phyloP scores from a whole-genome alignment of 2,329 filamentous ascomycete species.

The Fusarium clavum region DNA sequence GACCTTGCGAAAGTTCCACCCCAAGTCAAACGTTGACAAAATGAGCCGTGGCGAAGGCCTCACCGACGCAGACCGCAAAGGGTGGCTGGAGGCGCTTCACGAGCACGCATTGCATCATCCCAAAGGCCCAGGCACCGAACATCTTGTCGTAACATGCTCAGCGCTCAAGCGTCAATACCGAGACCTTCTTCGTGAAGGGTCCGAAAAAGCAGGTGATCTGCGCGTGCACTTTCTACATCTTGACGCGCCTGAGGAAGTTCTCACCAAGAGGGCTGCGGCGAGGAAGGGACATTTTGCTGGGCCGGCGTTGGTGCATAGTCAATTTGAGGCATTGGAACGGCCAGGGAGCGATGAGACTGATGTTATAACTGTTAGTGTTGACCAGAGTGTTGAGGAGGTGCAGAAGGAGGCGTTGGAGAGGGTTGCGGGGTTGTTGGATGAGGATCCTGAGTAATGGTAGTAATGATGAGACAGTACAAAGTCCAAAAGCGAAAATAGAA shows the following conservation, averaged over 20 bases:
- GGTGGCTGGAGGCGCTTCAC: conserved; percentile 13
- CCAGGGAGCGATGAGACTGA: conserved; percentile 9
- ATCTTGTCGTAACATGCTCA: conserved; percentile 33
- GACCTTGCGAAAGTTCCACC: conserved; percentile 10
- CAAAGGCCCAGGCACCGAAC: conserved; percentile 24
- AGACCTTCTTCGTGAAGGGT: conserved; percentile 25
- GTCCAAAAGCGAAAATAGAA: neutral
- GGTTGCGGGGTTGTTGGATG: conserved; percentile 12
- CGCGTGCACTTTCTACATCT: conserved; percentile 29
- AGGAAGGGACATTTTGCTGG: conserved; percentile 28
- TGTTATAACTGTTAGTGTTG: conserved; percentile 22
- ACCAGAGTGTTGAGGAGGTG: conserved; percentile 19
- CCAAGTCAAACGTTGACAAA: conserved; percentile 30
- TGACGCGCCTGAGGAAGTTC: conserved; percentile 26
- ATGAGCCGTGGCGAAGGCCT: conserved; percentile 29
- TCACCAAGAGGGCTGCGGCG: conserved; percentile 10
- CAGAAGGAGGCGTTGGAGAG: conserved; percentile 21
- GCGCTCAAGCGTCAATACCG: conserved; percentile 25
- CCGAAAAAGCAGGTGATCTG: conserved; percentile 17
- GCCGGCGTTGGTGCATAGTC: conserved; percentile 16
- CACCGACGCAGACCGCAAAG: conserved; percentile 18
- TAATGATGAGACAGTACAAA: neutral
- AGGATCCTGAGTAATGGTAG: neutral
- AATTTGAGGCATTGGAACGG: conserved; percentile 19
- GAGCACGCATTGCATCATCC: conserved; percentile 25